Evolutionary conservation across 768 basidiomycete species (phyloP).

Genomic region (Sarcodon aspratus): DNA sequence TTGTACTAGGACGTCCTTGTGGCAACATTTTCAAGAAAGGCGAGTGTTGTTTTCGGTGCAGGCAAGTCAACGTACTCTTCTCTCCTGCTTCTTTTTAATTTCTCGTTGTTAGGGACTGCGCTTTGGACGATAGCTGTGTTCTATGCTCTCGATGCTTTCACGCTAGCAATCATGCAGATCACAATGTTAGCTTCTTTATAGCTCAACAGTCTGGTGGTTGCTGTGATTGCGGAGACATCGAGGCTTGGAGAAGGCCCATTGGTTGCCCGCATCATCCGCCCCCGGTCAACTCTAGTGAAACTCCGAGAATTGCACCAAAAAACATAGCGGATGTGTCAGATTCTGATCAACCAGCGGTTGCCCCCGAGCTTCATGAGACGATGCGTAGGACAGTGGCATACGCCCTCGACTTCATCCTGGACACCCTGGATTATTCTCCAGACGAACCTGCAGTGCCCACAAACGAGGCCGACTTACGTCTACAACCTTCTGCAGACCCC

Average conservation of each 20-base stretch:
- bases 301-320: constrained; percentile 26
- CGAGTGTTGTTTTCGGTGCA: constrained; percentile 90
- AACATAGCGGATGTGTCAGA: constrained; percentile 13
- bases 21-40: constrained; percentile 84
- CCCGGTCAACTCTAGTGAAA: constrained; percentile 17
- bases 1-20: constrained; percentile 65
- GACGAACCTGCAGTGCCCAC: constrained; percentile 62
- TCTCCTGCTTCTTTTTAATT: not conserved
- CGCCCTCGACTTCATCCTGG: constrained; percentile 74
- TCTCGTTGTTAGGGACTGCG: constrained; percentile 61
- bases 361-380: constrained; percentile 59
- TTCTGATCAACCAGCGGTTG: constrained; percentile 43
- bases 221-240: constrained; percentile 90
- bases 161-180: constrained; percentile 72
- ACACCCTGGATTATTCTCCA: constrained; percentile 73
- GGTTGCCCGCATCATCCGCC: constrained; percentile 72
- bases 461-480: constrained; percentile 57
- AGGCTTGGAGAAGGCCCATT: constrained; percentile 69
- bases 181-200: constrained; percentile 91
- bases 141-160: constrained; percentile 87
- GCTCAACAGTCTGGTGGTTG: constrained; percentile 87
- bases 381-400: constrained; percentile 67
- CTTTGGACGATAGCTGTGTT: constrained; percentile 81
- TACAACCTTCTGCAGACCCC: constrained; percentile 69
- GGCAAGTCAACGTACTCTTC: constrained; percentile 36